Evolutionary conservation across 768 basidiomycete genomes (phyloP).

Genomic region (Cantharellus anzutake): DNA sequence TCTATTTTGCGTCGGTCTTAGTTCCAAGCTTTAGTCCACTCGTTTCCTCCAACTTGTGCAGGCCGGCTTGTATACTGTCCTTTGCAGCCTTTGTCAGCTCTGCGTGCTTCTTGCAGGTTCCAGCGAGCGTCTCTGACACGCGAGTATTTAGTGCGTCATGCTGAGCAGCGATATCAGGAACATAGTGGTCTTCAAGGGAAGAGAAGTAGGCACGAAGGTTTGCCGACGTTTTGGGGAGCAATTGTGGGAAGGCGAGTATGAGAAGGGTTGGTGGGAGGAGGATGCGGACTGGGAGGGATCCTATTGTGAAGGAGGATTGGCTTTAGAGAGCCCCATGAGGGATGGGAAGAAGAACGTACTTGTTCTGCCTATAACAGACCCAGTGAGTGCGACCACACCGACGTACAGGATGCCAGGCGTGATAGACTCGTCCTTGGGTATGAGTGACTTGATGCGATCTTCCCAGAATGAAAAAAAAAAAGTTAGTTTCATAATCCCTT

Average conservation of each 20-base stretch:
- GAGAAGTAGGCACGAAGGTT: conserved; percentile 51
- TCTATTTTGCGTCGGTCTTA: no score
- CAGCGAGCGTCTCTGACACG: conserved; percentile 17
- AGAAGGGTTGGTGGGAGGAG: conserved; percentile 62
- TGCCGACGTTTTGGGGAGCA: conserved; percentile 64
- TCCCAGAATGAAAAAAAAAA: not conserved
- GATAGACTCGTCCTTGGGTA: conserved; percentile 62
- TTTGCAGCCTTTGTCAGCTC: conserved; percentile 42
- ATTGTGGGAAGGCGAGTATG: conserved; percentile 50
- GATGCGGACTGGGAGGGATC: conserved; percentile 40
- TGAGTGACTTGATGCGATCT: conserved; percentile 46
- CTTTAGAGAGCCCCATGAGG: conserved; percentile 27
- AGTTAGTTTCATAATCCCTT: not conserved
- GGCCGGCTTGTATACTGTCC: conserved; percentile 30
- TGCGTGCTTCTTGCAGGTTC: conserved; percentile 36
- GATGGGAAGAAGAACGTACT: conserved; percentile 18
- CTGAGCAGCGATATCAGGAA: conserved; percentile 47
- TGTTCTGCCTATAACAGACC: conserved; percentile 70
- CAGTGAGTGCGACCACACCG: conserved; percentile 72
- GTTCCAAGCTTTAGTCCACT: conserved; percentile 52
- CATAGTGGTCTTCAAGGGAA: conserved; percentile 48
- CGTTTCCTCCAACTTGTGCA: conserved; percentile 24
- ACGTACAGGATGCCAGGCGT: conserved; percentile 85
- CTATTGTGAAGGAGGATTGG: conserved; percentile 40
- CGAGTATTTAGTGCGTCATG: conserved; percentile 23